Base-by-base conservation (phyloP, 2,329 filamentous ascomycete species). In the Akanthomyces lecanii region DNA sequence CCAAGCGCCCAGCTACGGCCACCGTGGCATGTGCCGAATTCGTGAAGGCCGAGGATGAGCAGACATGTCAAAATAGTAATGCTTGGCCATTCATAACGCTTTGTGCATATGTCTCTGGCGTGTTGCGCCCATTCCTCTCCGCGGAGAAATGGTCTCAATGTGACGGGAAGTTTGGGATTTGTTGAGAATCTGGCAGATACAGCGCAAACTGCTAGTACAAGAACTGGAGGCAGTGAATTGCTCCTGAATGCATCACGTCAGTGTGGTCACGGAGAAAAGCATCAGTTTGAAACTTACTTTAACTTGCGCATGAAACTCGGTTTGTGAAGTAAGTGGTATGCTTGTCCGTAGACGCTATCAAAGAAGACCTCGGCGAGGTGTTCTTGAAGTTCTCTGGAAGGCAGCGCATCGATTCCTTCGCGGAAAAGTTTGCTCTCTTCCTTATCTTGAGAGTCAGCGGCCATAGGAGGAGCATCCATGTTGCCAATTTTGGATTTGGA, bases 11-110 rank as follows among this genome's bases (percentile, higher is more conserved):
- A 99, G 73, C 93, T 97, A 67, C 94, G 85, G 16, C 93, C 94
- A 63, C 95, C 95, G 73, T 98, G 94, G 72, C 95, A 98, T 14
- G 94, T 98, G 62, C 95, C 95, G 70, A 98, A 98, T 71, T 97
- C 94, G 73, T 99, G 94, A 44, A 99, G 81, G 3, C 92, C 93
- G 18, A 98, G 82, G 21, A 98, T 85, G 10, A 98, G 76, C 65
- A 97, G 89, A 53, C 94, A 95, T 5, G 93, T 97, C 52, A 99
- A 77, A 48, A 97, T 96, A 2, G 94, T 98, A 66, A 98, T 95
- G 72, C 97, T 98, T 1, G 95, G 94, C 78, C 92, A 91, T 71
- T 98, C 95, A 70, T 96, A 97, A 68, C 92, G 86, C 71, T 88
- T 90, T 48, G 91, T 85, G 25, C 95, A 89, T 65, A 98, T 97